Evolutionary conservation across 2,329 filamentous ascomycete genomes (phyloP).

Genomic region (Ophiostoma piceae): DNA sequence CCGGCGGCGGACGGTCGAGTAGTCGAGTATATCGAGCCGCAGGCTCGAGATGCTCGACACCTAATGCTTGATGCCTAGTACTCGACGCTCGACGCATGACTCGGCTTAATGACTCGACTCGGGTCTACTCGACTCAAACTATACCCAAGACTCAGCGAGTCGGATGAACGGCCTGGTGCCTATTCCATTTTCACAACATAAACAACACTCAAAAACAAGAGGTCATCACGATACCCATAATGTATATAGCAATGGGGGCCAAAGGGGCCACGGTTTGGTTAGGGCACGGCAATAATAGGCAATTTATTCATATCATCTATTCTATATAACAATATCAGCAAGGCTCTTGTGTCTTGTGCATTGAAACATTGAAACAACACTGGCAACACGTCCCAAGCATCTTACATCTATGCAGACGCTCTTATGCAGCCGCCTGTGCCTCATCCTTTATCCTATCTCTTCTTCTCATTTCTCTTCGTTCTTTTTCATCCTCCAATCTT

Average conservation of each 20-base stretch:
- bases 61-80: too few relatives aligned
- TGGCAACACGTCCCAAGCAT: neutral
- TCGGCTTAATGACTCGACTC: neutral
- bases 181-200: neutral
- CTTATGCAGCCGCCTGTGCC: neutral
- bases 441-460: neutral
- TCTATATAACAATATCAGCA: neutral
- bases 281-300: neutral
- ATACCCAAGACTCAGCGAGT: neutral
- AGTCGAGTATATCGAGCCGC: neutral
- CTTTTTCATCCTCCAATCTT: too few relatives aligned
- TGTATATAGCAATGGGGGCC: conserved; percentile 2
- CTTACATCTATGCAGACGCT: neutral
- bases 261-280: neutral
- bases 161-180: neutral
- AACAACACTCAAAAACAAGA: neutral
- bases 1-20: conserved; percentile 32
- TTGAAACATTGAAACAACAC: neutral
- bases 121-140: neutral
- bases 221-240: conserved; percentile 8
- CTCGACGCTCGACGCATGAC: too few relatives aligned
- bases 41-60: neutral
- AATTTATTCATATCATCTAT: neutral
- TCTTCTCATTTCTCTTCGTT: neutral
- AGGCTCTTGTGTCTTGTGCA: neutral